These are phyloP conservation scores for Heritiera littoralis DNA, from an alignment of 345 rosid genomes.

Conservation along the genomic window DNA sequence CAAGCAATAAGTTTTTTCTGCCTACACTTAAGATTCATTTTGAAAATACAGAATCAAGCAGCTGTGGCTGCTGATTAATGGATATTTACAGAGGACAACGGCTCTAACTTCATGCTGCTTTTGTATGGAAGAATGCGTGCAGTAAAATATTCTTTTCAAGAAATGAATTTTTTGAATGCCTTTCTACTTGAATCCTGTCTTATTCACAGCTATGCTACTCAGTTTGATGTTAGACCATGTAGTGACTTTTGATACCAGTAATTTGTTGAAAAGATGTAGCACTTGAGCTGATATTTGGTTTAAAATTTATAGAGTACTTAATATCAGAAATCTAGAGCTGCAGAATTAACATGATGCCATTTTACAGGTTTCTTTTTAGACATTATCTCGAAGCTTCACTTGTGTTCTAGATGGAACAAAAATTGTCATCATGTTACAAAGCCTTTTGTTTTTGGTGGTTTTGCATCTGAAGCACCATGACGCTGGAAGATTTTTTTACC, in stretches of 20 bases:
- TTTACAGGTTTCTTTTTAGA: conserved; percentile 32
- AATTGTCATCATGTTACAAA: conserved; percentile 23
- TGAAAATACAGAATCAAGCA: neutral
- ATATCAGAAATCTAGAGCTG: neutral
- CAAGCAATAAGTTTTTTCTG: neutral
- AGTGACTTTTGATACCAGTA: neutral
- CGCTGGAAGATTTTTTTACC: conserved; percentile 91
- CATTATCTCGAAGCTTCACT: neutral
- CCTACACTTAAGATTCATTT: neutral
- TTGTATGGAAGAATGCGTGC: neutral
- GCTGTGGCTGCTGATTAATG: neutral
- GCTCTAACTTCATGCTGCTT: neutral
- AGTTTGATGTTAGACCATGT: neutral
- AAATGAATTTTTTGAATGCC: neutral
- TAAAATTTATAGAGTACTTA: neutral
- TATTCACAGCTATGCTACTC: neutral
- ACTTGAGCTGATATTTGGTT: neutral
- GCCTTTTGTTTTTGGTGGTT: conserved; percentile 40
- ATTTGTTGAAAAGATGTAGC: neutral
- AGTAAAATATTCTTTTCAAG: neutral
- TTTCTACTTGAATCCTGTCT: neutral
- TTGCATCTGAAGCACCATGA: conserved; percentile 63
- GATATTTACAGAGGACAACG: neutral
- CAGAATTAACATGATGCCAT: conserved; percentile 20
- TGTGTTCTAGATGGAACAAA: conserved; percentile 41